A percentile compares a stretch with the other conserved stretches of the same genome.
Conservation (phyloP, 768 basidiomycete genomes). For the Lactifluus pinguis region DNA sequence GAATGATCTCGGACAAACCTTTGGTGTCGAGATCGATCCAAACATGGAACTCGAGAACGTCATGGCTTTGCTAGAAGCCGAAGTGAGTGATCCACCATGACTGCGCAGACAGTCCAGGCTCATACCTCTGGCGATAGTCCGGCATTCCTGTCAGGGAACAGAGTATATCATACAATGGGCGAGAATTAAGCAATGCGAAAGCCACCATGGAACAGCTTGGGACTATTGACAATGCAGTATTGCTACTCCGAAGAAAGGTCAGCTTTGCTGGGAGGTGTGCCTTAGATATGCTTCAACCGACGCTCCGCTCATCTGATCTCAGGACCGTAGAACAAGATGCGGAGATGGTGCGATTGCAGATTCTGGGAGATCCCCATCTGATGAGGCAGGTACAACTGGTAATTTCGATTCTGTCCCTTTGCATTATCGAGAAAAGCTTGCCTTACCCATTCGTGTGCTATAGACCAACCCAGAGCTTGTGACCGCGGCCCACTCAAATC, state of each 20-base stretch:
- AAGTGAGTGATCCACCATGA: conserved; percentile 48
- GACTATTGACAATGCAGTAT: conserved; percentile 53
- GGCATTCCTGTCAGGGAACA: conserved; percentile 67
- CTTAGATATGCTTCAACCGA: not conserved
- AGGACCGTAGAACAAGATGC: conserved; percentile 72
- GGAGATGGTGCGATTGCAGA: conserved; percentile 84
- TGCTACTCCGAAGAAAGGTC: conserved; percentile 59
- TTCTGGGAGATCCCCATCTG: conserved; percentile 74
- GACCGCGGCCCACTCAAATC: conserved; percentile 55
- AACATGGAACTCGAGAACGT: conserved; percentile 89
- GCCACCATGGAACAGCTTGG: conserved; percentile 61
- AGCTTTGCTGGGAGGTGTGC: conserved; percentile 37
- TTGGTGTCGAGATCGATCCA: conserved; percentile 75
- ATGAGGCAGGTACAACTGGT: conserved; percentile 62
- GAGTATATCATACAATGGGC: conserved; percentile 55
- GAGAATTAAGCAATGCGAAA: conserved; percentile 56
- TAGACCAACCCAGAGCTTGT: conserved; percentile 81
- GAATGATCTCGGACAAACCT: conserved; percentile 56
- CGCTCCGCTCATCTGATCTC: conserved; percentile 6
- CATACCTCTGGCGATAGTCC: conserved; percentile 40
- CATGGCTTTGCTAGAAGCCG: conserved; percentile 88
- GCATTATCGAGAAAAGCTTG: not conserved
- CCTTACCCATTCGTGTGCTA: not conserved
- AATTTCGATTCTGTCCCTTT: not conserved
- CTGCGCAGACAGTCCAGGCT: not conserved